Percentiles rank a stretch among this genome's conserved stretches.
These are phyloP conservation scores for Globisporangium lucens DNA, from an alignment of 352 stramenopile genomes.

Conservation along the genomic window DNA sequence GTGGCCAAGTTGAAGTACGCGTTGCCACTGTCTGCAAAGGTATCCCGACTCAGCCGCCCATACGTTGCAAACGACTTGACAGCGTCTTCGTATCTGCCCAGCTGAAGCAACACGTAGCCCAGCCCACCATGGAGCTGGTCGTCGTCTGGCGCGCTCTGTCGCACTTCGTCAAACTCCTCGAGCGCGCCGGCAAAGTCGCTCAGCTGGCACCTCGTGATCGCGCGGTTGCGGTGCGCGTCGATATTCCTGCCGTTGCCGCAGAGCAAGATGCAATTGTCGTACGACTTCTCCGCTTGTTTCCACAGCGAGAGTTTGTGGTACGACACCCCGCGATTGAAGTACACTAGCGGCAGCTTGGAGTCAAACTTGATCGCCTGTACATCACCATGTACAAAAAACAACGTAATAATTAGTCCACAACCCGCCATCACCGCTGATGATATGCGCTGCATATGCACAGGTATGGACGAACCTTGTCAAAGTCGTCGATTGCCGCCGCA, in stretches of 20 bases:
- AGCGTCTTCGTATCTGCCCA: conserved; percentile 66
- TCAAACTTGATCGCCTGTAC: conserved; percentile 43
- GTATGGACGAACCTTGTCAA: conserved; percentile 32
- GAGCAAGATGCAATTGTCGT: conserved; percentile 45
- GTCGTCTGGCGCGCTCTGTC: conserved; percentile 63
- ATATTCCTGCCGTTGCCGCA: conserved; percentile 35
- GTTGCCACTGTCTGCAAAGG: conserved; percentile 70
- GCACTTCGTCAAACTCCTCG: conserved; percentile 62
- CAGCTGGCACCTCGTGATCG: conserved; percentile 58
- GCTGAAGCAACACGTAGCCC: conserved; percentile 64
- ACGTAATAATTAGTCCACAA: too few species aligned
- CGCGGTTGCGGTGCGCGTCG: conserved; percentile 63
- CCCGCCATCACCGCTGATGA: too few species aligned
- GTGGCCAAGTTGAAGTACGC: conserved; percentile 70
- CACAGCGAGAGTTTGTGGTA: conserved; percentile 74
- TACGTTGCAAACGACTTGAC: conserved; percentile 61
- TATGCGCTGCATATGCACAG: too few species aligned
- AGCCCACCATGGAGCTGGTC: conserved; percentile 63
- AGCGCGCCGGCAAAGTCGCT: conserved; percentile 51
- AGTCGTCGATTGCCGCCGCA: conserved; percentile 61
- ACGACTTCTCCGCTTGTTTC: conserved; percentile 63
- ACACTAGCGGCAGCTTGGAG: conserved; percentile 29
- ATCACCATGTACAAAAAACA: background rate
- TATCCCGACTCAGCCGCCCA: conserved; percentile 56
- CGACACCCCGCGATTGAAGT: conserved; percentile 67